phyloP scores from a whole-genome alignment of 345 rosid species.

The Boechera divaricarpa region DNA sequence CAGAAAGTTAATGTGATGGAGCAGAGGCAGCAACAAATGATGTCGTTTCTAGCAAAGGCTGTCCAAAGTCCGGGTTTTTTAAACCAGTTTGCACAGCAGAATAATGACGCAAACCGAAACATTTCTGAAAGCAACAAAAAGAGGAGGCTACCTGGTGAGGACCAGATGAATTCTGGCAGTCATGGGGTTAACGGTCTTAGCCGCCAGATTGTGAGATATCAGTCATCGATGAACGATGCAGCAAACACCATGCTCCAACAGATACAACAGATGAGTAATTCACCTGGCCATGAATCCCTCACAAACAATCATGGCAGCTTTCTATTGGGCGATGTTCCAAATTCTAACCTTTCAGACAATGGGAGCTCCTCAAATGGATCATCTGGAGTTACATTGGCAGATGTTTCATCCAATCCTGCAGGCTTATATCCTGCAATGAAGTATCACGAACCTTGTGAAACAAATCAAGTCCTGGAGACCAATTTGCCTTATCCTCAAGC shows the following conservation, averaged over 20 bases:
- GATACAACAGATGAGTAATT: slow-evolving; percentile 59
- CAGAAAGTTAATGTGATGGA: slow-evolving; percentile 91
- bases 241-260: slow-evolving; percentile 72
- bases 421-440: slow-evolving; percentile 43
- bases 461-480: slow-evolving; percentile 36
- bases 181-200: slow-evolving; percentile 52
- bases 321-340: slow-evolving; percentile 51
- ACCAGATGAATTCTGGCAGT: slow-evolving; percentile 51
- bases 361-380: slow-evolving; percentile 50
- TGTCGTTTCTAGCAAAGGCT: slow-evolving; percentile 90
- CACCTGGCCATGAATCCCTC: slow-evolving; percentile 54
- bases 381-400: slow-evolving; percentile 55
- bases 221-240: slow-evolving; percentile 71
- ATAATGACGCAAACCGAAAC: slow-evolving; percentile 54
- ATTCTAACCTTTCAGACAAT: slow-evolving; percentile 50
- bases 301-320: slow-evolving; percentile 39
- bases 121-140: slow-evolving; percentile 72
- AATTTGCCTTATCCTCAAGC: slow-evolving; percentile 30
- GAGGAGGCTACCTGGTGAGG: slow-evolving; percentile 73
- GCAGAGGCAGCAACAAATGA: slow-evolving; percentile 94
- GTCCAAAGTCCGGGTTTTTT: slow-evolving; percentile 81
- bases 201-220: slow-evolving; percentile 78
- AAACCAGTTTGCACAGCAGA: slow-evolving; percentile 71
- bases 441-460: slow-evolving; percentile 28
- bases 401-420: slow-evolving; percentile 53